Conservation (phyloP, 139 green algal species). For the Microglena sp. region DNA sequence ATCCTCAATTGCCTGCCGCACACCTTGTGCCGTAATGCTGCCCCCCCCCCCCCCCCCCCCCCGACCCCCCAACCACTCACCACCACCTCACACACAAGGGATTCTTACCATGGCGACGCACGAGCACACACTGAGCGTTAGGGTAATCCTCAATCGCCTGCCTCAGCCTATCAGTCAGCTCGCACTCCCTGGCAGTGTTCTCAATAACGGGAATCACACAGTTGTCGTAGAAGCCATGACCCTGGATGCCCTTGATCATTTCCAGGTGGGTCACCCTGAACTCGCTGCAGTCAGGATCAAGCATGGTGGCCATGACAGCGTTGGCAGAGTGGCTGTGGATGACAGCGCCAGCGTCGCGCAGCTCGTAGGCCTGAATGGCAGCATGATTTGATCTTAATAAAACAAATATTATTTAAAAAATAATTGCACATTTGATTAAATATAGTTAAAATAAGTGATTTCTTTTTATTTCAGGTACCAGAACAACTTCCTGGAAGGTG, state of each 20-base stretch:
- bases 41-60: neutral
- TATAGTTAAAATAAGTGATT: too few relatives aligned
- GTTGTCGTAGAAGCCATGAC: slow-evolving; percentile 79
- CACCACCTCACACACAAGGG: neutral
- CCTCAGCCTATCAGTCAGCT: slow-evolving; percentile 86
- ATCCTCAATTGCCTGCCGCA: slow-evolving; percentile 61
- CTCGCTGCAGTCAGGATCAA: slow-evolving; percentile 62
- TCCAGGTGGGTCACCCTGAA: slow-evolving; percentile 87
- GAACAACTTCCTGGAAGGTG: too few relatives aligned
- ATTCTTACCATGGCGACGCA: slow-evolving; percentile 52
- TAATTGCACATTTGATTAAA: too few relatives aligned
- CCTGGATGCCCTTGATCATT: slow-evolving; percentile 94
- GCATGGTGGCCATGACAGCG: slow-evolving; percentile 78
- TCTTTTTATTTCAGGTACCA: too few relatives aligned
- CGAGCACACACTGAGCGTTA: slow-evolving; percentile 61
- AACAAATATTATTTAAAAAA: too few relatives aligned
- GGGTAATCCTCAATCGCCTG: slow-evolving; percentile 13
- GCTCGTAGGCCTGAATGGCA: slow-evolving; percentile 83
- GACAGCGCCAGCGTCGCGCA: slow-evolving; percentile 79
- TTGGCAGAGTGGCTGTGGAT: slow-evolving; percentile 87
- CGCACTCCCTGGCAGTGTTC: slow-evolving; percentile 91
- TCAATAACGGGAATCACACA: slow-evolving; percentile 90
- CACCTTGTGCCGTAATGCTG: too few relatives aligned
- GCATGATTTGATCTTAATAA: too few relatives aligned
- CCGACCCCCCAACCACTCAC: neutral